Conservation (phyloP, 768 basidiomycete species). For the Xerocomellus dryophilus region DNA sequence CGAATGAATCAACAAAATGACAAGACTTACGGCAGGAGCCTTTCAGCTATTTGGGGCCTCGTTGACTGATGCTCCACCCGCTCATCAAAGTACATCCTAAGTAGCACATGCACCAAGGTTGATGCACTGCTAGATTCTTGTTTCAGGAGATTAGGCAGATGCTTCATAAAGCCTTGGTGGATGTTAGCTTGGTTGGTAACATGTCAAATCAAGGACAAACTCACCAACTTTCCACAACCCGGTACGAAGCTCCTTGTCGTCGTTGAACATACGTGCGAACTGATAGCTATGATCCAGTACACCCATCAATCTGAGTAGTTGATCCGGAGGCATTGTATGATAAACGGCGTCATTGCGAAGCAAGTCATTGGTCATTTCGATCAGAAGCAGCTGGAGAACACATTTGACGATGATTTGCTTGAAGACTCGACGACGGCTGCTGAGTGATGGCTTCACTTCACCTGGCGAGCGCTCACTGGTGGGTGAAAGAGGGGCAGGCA, state of each 20-base stretch:
- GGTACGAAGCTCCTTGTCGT: constrained; percentile 94
- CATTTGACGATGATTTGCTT: constrained; percentile 99
- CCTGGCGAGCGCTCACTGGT: constrained; percentile 51
- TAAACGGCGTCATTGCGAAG: constrained; percentile 92
- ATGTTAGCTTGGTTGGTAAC: constrained; percentile 2
- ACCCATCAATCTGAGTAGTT: constrained; percentile 89
- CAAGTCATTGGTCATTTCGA: constrained; percentile 95
- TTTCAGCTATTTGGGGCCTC: constrained; percentile 73
- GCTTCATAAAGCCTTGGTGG: constrained; percentile 95
- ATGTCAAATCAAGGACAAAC: constrained; percentile 34
- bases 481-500: constrained; percentile 88
- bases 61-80: constrained; percentile 85
- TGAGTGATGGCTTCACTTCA: constrained; percentile 52
- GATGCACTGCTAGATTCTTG: constrained; percentile 98
- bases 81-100: constrained; percentile 91
- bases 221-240: constrained; percentile 99
- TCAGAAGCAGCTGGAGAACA: constrained; percentile 91
- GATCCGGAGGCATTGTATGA: constrained; percentile 88
- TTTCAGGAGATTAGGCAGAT: constrained; percentile 93
- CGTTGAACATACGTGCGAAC: constrained; percentile 96
- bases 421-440: constrained; percentile 82
- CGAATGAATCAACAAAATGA: neutral
- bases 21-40: constrained; percentile 60
- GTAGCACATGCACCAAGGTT: constrained; percentile 85
- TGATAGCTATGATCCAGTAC: constrained; percentile 97